Conservation (phyloP, 2,329 filamentous ascomycete genomes). For the Ascomycota sp. region DNA sequence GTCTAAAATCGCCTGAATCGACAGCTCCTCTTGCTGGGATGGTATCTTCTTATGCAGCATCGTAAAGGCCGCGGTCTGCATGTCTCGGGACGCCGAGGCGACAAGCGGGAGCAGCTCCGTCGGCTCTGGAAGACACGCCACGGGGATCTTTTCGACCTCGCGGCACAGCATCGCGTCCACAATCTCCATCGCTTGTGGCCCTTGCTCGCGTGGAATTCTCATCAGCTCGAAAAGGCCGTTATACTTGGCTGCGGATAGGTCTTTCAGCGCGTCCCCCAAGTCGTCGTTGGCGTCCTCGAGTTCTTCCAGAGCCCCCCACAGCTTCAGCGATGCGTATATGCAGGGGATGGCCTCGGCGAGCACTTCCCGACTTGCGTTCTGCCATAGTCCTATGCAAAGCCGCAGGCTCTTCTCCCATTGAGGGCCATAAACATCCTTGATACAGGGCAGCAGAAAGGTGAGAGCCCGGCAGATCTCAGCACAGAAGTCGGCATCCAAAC, state of each 20-base stretch:
- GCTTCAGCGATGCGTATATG: slow-evolving; percentile 48
- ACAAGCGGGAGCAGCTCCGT: slow-evolving; percentile 54
- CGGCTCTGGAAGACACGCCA: slow-evolving; percentile 37
- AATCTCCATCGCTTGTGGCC: slow-evolving; percentile 46
- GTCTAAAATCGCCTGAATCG: slow-evolving; percentile 51
- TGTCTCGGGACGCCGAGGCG: slow-evolving; percentile 47
- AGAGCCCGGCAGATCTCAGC: slow-evolving; percentile 33
- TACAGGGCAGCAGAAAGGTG: slow-evolving; percentile 41
- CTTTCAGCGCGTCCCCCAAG: slow-evolving; percentile 48
- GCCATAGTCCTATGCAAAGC: slow-evolving; percentile 36
- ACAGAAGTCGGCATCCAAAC: slow-evolving; percentile 20
- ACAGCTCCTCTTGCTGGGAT: slow-evolving; percentile 54
- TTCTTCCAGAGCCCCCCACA: slow-evolving; percentile 39
- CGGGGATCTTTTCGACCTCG: slow-evolving; percentile 39
- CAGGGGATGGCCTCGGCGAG: slow-evolving; percentile 33
- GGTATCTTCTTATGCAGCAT: slow-evolving; percentile 66
- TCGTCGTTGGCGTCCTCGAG: slow-evolving; percentile 67
- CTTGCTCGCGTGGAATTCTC: slow-evolving; percentile 21
- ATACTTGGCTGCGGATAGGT: slow-evolving; percentile 32
- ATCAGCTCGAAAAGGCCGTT: slow-evolving; percentile 40
- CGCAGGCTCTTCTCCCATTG: slow-evolving; percentile 54
- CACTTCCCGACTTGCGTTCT: slow-evolving; percentile 18
- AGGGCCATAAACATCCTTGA: slow-evolving; percentile 65
- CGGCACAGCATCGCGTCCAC: slow-evolving; percentile 54
- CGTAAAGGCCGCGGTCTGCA: slow-evolving; percentile 63